A percentile compares a stretch with the other conserved stretches of the same genome.
phyloP scores from a whole-genome alignment of 148 eudicot genomes.

The Arbutus unedo region DNA sequence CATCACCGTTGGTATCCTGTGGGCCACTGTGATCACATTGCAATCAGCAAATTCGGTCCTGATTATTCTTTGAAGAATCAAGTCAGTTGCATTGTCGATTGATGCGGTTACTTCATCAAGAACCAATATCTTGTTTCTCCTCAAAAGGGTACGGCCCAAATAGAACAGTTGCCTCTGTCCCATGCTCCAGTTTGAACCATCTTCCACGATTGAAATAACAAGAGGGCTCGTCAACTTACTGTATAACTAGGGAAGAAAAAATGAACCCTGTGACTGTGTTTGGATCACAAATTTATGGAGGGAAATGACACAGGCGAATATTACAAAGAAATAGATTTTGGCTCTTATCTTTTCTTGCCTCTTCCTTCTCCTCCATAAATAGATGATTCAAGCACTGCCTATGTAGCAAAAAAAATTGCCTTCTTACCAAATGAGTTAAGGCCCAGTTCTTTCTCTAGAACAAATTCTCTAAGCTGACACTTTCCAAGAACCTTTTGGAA shows the following conservation, averaged over 20 bases:
- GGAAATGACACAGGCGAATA: background rate
- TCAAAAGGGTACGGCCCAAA: constrained; percentile 76
- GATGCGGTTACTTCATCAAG: constrained; percentile 98
- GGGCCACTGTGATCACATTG: too few species aligned
- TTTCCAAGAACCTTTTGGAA: constrained; percentile 58
- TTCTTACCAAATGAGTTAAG: constrained; percentile 63
- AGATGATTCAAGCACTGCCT: too few species aligned
- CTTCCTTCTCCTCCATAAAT: too few species aligned
- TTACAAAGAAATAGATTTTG: too few species aligned
- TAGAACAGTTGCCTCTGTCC: constrained; percentile 90
- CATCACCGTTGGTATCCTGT: too few species aligned
- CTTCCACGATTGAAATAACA: constrained; percentile 59
- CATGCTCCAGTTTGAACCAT: constrained; percentile 98
- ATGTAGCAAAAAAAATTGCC: too few species aligned
- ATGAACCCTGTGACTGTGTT: background rate
- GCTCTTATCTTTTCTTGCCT: too few species aligned
- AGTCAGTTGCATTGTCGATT: constrained; percentile 81
- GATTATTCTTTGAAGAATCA: constrained; percentile 71
- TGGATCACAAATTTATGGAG: background rate
- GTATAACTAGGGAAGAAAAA: background rate
- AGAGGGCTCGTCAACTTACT: background rate
- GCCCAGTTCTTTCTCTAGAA: constrained; percentile 65
- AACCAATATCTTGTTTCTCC: constrained; percentile 79
- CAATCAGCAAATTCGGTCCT: constrained; percentile 75
- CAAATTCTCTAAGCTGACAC: constrained; percentile 85